Conservation (phyloP, 169 alveolate species). For the Eimeria sp. region DNA sequence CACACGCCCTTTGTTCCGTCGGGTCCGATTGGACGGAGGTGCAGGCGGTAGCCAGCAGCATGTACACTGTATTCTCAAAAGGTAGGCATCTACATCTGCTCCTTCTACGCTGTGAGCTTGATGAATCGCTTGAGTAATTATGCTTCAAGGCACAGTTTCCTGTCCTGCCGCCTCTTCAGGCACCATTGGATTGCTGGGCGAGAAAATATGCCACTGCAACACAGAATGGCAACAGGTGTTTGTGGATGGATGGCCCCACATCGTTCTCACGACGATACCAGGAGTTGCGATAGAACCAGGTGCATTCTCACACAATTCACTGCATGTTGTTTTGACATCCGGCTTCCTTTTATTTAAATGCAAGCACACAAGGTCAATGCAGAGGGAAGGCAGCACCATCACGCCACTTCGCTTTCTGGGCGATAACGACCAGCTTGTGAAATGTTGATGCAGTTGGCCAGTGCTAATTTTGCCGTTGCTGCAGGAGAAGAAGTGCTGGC, state of each 20-base stretch:
- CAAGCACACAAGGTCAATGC: background rate
- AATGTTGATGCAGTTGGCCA: background rate
- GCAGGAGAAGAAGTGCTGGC: conserved; percentile 95
- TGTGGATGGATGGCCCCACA: conserved; percentile 90
- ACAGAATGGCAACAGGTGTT: conserved; percentile 94
- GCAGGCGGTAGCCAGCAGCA: background rate
- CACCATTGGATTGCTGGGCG: conserved; percentile 88
- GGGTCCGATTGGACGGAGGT: background rate
- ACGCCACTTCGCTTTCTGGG: background rate
- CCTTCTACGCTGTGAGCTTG: background rate
- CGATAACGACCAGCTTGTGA: background rate
- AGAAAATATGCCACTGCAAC: conserved; percentile 90
- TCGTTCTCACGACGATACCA: conserved; percentile 88
- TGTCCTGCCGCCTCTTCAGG: conserved; percentile 26
- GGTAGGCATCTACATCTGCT: background rate
- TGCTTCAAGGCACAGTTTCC: background rate
- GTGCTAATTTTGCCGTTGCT: background rate
- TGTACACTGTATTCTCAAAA: background rate
- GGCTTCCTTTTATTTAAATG: background rate
- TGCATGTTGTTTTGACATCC: background rate
- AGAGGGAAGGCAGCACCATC: background rate
- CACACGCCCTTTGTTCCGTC: background rate
- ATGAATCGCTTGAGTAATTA: background rate
- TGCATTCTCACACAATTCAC: background rate
- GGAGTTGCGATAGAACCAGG: conserved; percentile 88